These are phyloP conservation scores for Backusella circina DNA, from an alignment of 192 early-diverging fungal genomes.

Conservation along the genomic window DNA sequence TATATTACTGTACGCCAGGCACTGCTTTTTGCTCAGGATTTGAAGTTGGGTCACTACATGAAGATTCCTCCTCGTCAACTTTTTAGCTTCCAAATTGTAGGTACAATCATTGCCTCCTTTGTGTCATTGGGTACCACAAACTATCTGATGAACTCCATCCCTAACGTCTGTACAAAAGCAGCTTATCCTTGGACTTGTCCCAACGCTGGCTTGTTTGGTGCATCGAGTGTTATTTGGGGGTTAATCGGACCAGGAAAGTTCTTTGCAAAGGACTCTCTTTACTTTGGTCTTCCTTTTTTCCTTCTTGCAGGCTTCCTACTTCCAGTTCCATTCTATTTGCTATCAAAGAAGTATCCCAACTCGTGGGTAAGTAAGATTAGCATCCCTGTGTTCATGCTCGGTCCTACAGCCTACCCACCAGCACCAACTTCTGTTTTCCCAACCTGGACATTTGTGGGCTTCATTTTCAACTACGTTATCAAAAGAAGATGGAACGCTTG, in stretches of 20 bases:
- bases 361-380: slow-evolving; percentile 68
- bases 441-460: slow-evolving; percentile 46
- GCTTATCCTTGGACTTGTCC: slow-evolving; percentile 67
- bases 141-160: slow-evolving; percentile 59
- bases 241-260: slow-evolving; percentile 68
- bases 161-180: slow-evolving; percentile 53
- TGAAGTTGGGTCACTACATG: slow-evolving; percentile 80
- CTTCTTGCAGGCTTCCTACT: slow-evolving; percentile 63
- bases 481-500: slow-evolving; percentile 59
- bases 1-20: slow-evolving; percentile 58
- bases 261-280: slow-evolving; percentile 50
- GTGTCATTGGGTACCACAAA: slow-evolving; percentile 67
- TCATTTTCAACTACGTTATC: slow-evolving; percentile 70
- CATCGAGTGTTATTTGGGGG: slow-evolving; percentile 79
- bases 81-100: slow-evolving; percentile 74
- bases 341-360: slow-evolving; percentile 57
- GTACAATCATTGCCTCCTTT: slow-evolving; percentile 69
- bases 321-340: slow-evolving; percentile 69
- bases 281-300: slow-evolving; percentile 48
- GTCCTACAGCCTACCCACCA: slow-evolving; percentile 58
- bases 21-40: slow-evolving; percentile 58
- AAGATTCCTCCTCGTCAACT: slow-evolving; percentile 79
- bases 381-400: slow-evolving; percentile 65
- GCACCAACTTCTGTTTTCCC: slow-evolving; percentile 48
- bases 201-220: slow-evolving; percentile 56